Evolutionary conservation across 1,139 yeast species (phyloP).

Genomic region (Pichia sp.): DNA sequence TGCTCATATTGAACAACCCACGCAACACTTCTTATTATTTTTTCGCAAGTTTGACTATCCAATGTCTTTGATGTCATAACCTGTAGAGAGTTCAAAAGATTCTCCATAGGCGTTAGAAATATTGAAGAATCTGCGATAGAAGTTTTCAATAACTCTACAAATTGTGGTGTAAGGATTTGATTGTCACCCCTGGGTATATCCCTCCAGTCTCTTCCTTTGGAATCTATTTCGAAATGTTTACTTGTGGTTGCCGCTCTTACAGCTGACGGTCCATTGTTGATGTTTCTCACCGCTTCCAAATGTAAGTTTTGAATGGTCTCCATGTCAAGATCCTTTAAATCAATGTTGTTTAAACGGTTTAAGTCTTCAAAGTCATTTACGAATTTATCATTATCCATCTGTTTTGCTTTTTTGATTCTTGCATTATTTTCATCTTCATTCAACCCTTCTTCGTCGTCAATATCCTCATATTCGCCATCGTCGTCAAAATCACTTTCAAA

Average conservation of each 20-base stretch:
- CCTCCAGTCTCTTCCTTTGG: conserved; percentile 63
- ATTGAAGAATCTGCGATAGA: conserved; percentile 29
- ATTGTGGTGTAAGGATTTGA: conserved; percentile 30
- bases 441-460: conserved; percentile 13
- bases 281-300: conserved; percentile 10
- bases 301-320: conserved; percentile 9
- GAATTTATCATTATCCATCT: conserved; percentile 3
- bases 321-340: conserved; percentile 5
- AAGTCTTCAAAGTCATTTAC: conserved; percentile 1
- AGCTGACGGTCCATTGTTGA: conserved; percentile 32
- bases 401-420: conserved; percentile 3
- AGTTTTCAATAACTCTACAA: conserved; percentile 20
- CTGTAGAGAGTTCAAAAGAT: conserved; percentile 35
- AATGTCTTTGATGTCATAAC: conserved; percentile 34
- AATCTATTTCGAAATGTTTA: conserved; percentile 50
- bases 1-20: conserved; percentile 45
- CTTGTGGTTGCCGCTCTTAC: conserved; percentile 34
- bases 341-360: not conserved
- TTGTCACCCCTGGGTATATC: conserved; percentile 62
- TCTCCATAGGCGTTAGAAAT: conserved; percentile 25
- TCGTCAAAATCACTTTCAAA: conserved; percentile 22
- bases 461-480: conserved; percentile 18
- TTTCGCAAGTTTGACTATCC: conserved; percentile 38
- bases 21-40: conserved; percentile 47
- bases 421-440: conserved; percentile 14